phyloP scores from a whole-genome alignment of 2,329 filamentous ascomycete species.

The Xylaria sp. region DNA sequence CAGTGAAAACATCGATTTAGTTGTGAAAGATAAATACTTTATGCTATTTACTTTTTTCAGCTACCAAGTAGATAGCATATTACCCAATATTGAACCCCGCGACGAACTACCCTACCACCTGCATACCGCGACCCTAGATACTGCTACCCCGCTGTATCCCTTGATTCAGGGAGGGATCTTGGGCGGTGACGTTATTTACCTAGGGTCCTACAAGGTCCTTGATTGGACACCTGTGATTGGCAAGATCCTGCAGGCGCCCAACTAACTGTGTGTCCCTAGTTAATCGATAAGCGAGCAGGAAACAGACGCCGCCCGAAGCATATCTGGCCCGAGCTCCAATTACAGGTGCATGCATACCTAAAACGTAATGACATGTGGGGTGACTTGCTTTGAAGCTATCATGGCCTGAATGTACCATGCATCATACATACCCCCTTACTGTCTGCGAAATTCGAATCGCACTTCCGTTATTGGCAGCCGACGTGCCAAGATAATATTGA shows the following conservation, averaged over 20 bases:
- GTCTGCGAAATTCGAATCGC: neutral
- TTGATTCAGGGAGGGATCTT: neutral
- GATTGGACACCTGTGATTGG: slow-evolving; percentile 12
- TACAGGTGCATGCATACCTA: neutral
- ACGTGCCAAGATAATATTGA: slow-evolving; percentile 6
- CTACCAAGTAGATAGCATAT: neutral
- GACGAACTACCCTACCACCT: slow-evolving; percentile 5
- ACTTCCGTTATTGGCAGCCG: neutral
- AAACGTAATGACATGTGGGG: slow-evolving; percentile 18
- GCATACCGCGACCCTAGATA: neutral
- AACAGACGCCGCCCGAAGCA: neutral
- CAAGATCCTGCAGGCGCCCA: neutral
- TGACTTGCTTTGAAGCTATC: slow-evolving; percentile 21
- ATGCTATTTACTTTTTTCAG: neutral
- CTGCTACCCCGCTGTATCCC: slow-evolving; percentile 7
- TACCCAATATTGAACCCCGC: slow-evolving; percentile 22
- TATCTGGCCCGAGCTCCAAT: slow-evolving; percentile 21
- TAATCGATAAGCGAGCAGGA: slow-evolving; percentile 18
- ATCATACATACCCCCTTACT: neutral
- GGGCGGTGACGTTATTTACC: too few species aligned
- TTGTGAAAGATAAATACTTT: neutral
- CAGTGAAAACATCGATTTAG: neutral
- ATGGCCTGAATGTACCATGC: slow-evolving; percentile 3
- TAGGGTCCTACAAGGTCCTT: neutral
- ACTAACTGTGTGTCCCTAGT: neutral